Evolutionary conservation across 164 flowering plant species (phyloP).

Genomic region (Cinnamomum chago): DNA sequence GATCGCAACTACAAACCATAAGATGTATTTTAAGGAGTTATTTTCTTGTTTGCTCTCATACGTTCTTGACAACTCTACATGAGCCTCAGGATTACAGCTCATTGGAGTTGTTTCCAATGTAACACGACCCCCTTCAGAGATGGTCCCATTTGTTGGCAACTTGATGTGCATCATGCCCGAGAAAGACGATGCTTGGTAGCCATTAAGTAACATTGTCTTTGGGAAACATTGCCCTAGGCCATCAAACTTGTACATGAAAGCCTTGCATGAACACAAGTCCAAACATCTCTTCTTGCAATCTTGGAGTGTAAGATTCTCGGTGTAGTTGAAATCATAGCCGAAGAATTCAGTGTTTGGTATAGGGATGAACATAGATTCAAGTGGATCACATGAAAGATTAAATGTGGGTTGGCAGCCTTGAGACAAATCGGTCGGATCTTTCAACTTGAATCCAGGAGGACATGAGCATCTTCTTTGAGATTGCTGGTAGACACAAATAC

Average conservation of each 20-base stretch:
- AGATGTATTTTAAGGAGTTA: not conserved
- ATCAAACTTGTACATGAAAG: not conserved
- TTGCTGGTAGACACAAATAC: not conserved
- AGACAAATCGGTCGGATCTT: too few species aligned
- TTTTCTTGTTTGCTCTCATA: not conserved
- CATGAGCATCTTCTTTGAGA: conserved; percentile 9
- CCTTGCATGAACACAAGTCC: not conserved
- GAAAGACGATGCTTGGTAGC: not conserved
- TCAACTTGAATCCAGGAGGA: not conserved
- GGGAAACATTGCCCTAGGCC: conserved; percentile 7
- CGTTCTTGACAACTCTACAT: not conserved
- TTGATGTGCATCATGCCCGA: conserved; percentile 8
- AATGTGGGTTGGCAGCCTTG: too few species aligned
- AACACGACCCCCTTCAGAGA: not conserved
- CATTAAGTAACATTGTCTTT: conserved; percentile 12
- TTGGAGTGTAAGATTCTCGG: not conserved
- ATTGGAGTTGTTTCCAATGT: not conserved
- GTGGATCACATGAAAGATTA: too few species aligned
- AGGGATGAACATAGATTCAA: not conserved
- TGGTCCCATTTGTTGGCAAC: conserved; percentile 3
- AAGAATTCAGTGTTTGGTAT: conserved; percentile 12
- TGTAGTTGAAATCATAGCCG: conserved; percentile 7
- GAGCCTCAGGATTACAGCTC: not conserved
- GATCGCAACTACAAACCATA: conserved; percentile 7
- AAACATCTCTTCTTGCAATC: not conserved